Base-by-base conservation (phyloP, 768 basidiomycete genomes). In the Hericium rajendrae region DNA sequence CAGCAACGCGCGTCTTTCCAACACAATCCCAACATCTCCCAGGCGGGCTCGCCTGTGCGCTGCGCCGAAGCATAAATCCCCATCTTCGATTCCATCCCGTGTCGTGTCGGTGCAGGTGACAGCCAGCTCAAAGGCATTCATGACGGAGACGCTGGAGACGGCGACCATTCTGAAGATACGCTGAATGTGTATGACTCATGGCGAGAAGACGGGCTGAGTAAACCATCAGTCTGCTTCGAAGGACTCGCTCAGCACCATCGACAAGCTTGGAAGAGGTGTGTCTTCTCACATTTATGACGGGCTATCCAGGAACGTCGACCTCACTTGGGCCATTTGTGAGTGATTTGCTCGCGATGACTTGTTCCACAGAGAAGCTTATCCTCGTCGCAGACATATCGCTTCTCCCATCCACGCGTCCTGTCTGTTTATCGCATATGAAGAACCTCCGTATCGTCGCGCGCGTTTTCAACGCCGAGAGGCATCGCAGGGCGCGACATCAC, bases 121-220 rank as follows among this genome's bases (percentile, higher is more conserved):
- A 94, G 91, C 69, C 95, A 98, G 68, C 73, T 98, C 48, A 98
- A 97, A 71, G 95, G 97, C 11, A 92, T 99, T 99, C 70, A 98
- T 98, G 95, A 94, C 94, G 1, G 97, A 99, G 70, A 98, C 94
- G 95, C 94, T 94, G 1, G 97, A 99, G 70, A 98, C 94, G 0
- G 94, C 97, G 0, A 91, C 90, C 0, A 98, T 98, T 65, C 78
- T 99, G 48, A 80, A 87, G 65, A 92, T 91, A 39, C 32, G 83
- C 65, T 32, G 37, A 43, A 20, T 55, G 50, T 15, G 43, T 12
- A 50, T 10, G 6, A 10, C 4, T n/a, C 3, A 20, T 51, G 22
- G 54, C 52, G n/a, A 20, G 38, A 59, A 12, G 60, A 6, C 20
- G 15, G 24, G 39, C 16, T 13, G 28, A 32, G 8, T 32, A 8